A percentile compares a stretch with the other conserved stretches of the same genome.
These are phyloP conservation scores for Penicillium sp. DNA, from an alignment of 2,329 filamentous ascomycete genomes.

Conservation along the genomic window DNA sequence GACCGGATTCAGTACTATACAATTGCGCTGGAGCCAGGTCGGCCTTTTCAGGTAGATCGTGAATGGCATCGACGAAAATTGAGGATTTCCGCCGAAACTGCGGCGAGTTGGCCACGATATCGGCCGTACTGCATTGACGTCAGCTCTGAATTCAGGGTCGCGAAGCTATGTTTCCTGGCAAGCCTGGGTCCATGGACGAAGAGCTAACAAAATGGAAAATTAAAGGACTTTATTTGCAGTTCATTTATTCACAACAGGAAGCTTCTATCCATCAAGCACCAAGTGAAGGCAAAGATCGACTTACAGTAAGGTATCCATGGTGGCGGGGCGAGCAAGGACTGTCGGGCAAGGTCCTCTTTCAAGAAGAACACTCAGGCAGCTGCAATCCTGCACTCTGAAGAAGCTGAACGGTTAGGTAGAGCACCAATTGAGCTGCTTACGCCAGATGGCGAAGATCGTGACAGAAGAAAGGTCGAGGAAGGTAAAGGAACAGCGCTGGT, in stretches of 20 bases:
- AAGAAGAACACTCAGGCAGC: not conserved
- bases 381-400: not conserved
- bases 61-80: conserved; percentile 95
- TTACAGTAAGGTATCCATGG: conserved; percentile 56
- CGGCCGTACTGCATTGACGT: conserved; percentile 69
- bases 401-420: not conserved
- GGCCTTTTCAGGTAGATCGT: conserved; percentile 82
- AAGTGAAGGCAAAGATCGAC: conserved; percentile 19
- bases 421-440: not conserved
- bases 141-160: conserved; percentile 25
- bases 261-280: not conserved
- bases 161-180: not conserved
- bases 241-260: not conserved
- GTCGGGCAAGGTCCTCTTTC: conserved; percentile 3
- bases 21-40: conserved; percentile 93
- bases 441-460: not conserved
- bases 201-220: no score
- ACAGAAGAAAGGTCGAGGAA: not conserved
- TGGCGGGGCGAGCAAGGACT: conserved; percentile 18
- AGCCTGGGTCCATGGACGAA: not conserved
- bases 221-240: no score
- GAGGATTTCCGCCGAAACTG: conserved; percentile 90
- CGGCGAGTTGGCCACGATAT: conserved; percentile 87
- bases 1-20: conserved; percentile 96
- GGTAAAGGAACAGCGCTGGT: conserved; percentile 7